Evolutionary conservation across 2,329 filamentous ascomycete species (phyloP).

Genomic region (Tolypocladium pustulatum): DNA sequence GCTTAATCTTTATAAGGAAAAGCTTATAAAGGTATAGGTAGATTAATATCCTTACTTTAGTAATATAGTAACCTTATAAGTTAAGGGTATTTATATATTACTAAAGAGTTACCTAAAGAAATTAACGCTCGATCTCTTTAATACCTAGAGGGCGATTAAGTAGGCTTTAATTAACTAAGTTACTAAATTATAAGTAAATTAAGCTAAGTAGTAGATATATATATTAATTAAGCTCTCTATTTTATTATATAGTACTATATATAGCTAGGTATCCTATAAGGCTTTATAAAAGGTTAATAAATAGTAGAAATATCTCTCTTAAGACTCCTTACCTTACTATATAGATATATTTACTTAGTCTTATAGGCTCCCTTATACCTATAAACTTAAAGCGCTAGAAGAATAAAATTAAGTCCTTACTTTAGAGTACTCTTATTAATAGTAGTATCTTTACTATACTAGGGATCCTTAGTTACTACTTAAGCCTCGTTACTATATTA

Average conservation of each 20-base stretch:
- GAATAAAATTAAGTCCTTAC: background rate
- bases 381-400: background rate
- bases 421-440: no score
- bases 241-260: no score
- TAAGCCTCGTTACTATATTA: background rate
- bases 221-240: no score
- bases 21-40: conserved; percentile 10
- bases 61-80: conserved; percentile 7
- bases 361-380: background rate
- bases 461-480: background rate
- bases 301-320: background rate
- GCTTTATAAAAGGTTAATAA: background rate
- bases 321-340: background rate
- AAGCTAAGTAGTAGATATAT: no score
- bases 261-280: background rate
- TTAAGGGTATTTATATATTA: conserved; percentile 8
- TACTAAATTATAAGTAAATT: no score
- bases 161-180: background rate
- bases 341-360: background rate
- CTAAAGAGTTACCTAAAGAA: conserved; percentile 8
- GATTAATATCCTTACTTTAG: conserved; percentile 8
- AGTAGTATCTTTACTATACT: no score
- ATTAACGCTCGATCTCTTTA: conserved; percentile 8
- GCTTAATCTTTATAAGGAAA: conserved; percentile 11
- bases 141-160: conserved; percentile 8